Base-by-base conservation (phyloP, 2,329 filamentous ascomycete genomes). In the Epichloe amarillans region DNA sequence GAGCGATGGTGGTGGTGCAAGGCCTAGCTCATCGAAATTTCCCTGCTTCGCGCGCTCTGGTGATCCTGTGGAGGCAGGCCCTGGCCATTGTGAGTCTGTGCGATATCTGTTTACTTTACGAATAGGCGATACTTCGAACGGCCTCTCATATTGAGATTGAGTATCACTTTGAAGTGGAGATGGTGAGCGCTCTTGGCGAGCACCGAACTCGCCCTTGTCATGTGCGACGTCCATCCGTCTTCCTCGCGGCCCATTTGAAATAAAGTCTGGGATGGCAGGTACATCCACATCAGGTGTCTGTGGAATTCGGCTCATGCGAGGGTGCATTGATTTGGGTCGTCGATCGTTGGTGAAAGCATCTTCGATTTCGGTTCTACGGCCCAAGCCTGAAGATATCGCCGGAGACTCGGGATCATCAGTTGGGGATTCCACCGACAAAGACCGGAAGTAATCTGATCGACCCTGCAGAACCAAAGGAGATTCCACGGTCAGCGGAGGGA, bases 401-500 rank as follows among this genome's bases (percentile, higher is more conserved):
- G 64, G 61, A 12, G 62, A 60, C 10, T 66, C 61, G 7, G 57
- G 61, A 12, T 55, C 49, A 35, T 79, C 76, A 3, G 74, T 74
- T 40, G 69, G 70, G 2, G 73, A 74, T 58, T 85, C 84, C 49
- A 80, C 73, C 40, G 83, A 88, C 58, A 84, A 69, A 50, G 84
- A 85, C 40, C 88, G 83, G 63, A 90, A 90, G 67, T 88, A 95
- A 17, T 84, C 86, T 3, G 87, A 86, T 55, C 88, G 80, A 56
- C 80, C 82, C 62, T 86, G 84, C 23, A 80, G 64, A 67, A 88
- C 69, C 52, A 96, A 74, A 49, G 91, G 89, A 60, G 88, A 88
- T 53, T 86, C 84, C 38, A 88, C 84, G 19, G 87, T 88, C 53
- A 90, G 73, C 6, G 89, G 88, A 3, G 90, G 88, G 42, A 97